Conservation (phyloP, 768 basidiomycete genomes). For the Leccinum ochraceum region DNA sequence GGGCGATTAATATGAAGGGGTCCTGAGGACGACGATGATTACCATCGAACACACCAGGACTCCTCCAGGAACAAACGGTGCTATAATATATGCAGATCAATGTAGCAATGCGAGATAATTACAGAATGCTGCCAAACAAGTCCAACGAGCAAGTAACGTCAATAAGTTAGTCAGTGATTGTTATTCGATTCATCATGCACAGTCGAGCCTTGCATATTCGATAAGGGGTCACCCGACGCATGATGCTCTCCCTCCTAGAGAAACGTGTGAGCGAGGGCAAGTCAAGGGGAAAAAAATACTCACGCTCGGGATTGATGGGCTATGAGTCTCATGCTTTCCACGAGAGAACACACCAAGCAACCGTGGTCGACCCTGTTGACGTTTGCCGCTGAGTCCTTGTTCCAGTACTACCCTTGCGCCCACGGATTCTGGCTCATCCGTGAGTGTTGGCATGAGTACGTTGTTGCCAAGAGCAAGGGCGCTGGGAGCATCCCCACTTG, state of each 20-base stretch:
- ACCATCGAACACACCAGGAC: not conserved
- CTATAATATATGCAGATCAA: not conserved
- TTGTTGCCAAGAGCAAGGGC: not conserved
- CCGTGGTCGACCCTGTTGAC: conserved; percentile 30
- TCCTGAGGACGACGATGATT: not conserved
- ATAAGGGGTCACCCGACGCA: conserved; percentile 5
- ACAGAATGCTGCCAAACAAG: not conserved
- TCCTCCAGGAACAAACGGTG: not conserved
- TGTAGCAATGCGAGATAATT: not conserved
- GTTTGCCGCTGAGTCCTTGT: conserved; percentile 14
- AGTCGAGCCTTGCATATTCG: conserved; percentile 4
- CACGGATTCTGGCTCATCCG: conserved; percentile 45
- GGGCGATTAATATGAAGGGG: not conserved
- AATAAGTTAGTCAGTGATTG: conserved; percentile 11
- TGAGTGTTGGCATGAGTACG: conserved; percentile 36
- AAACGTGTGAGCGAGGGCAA: not conserved
- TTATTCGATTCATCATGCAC: conserved; percentile 4
- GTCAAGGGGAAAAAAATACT: not conserved
- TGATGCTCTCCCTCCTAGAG: conserved; percentile 7
- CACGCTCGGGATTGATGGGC: conserved; percentile 14
- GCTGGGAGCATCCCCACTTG: conserved; percentile 13
- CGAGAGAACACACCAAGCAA: conserved; percentile 33
- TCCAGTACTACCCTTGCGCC: conserved; percentile 18
- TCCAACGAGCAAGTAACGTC: not conserved
- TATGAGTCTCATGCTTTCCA: conserved; percentile 18